A percentile compares a stretch with the other conserved stretches of the same genome.
phyloP scores from a whole-genome alignment of 441 rosid genomes.

The Adansonia gregorii region DNA sequence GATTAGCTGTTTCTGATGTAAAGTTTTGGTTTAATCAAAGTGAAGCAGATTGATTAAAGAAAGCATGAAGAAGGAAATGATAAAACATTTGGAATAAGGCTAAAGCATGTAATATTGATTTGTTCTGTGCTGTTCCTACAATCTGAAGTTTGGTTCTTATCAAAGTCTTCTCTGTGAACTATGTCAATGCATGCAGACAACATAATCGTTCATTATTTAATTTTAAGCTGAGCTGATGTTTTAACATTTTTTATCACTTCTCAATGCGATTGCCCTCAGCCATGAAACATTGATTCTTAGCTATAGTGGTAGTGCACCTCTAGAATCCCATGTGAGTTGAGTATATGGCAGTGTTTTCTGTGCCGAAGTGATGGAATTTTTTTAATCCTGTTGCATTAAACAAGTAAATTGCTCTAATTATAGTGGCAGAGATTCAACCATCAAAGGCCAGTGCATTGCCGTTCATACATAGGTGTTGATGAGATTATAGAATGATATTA shows the following conservation, averaged over 20 bases:
- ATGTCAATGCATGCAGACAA: neutral
- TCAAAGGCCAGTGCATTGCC: neutral
- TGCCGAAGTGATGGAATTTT: neutral
- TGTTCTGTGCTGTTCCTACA: neutral
- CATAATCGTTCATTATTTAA: neutral
- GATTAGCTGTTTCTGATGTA: no score
- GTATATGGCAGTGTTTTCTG: neutral
- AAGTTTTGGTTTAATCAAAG: no score
- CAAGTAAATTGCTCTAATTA: neutral
- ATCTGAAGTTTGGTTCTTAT: neutral
- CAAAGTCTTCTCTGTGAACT: no score
- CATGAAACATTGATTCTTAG: neutral
- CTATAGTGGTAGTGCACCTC: no score
- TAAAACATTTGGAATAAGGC: neutral
- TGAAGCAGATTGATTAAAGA: neutral
- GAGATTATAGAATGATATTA: neutral
- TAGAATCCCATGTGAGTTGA: no score
- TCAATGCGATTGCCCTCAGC: neutral
- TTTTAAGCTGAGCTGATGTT: neutral
- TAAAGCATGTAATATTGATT: neutral
- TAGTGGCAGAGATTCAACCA: neutral
- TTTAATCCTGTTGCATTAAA: neutral
- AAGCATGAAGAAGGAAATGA: no score
- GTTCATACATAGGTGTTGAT: no score
- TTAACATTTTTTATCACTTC: neutral